These are phyloP conservation scores for Geranium rotundifolium DNA, from an alignment of 345 rosid species.

Conservation along the genomic window DNA sequence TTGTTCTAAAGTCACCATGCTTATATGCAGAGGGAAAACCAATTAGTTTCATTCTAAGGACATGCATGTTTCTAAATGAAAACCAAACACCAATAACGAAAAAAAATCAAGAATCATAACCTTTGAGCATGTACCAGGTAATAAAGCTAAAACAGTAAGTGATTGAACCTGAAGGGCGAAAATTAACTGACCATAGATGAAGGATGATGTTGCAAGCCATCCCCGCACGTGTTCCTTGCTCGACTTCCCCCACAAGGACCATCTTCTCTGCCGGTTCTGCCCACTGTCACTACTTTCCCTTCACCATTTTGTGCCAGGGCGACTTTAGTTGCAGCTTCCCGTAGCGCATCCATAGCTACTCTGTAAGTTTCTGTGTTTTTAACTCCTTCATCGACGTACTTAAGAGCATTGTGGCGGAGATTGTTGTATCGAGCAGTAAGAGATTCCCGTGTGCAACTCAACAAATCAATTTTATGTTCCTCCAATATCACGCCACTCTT, in stretches of 20 bases:
- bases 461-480: conserved; percentile 19
- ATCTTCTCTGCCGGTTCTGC: conserved; percentile 21
- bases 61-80: background rate
- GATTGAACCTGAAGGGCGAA: background rate
- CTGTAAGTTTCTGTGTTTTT: conserved; percentile 22
- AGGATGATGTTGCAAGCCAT: background rate
- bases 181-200: background rate
- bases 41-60: background rate
- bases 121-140: background rate
- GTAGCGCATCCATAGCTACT: conserved; percentile 26
- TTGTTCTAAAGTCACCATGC: too few relatives aligned
- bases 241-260: background rate
- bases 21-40: too few relatives aligned
- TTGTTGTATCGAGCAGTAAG: conserved; percentile 37
- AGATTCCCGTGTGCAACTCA: conserved; percentile 29
- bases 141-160: too few relatives aligned
- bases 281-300: conserved; percentile 10
- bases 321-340: conserved; percentile 36
- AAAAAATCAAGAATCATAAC: too few relatives aligned
- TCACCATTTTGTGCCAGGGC: conserved; percentile 22
- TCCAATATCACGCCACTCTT: conserved; percentile 35
- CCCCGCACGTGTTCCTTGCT: background rate
- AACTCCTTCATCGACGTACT: conserved; percentile 31
- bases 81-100: background rate
- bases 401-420: conserved; percentile 35